Base-by-base conservation (phyloP, 2,329 filamentous ascomycete genomes). In the Penicillium sp. region DNA sequence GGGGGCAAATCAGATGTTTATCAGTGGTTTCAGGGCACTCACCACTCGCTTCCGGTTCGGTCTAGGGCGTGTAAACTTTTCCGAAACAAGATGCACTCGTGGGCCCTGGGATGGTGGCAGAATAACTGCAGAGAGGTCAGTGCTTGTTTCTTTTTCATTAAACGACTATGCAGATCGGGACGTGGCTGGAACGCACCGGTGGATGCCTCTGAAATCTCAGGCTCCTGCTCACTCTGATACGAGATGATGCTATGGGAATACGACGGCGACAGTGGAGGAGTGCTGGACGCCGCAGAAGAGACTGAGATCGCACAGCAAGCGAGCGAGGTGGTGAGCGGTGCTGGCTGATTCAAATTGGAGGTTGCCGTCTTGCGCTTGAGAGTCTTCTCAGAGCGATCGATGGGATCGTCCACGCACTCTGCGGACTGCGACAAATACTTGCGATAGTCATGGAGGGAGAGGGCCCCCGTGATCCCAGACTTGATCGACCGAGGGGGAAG, bases 401-500 rank as follows among this genome's bases (percentile, higher is more conserved):
- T 63, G 25, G 63, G 66, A 64, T 69, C 68, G 64, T 61, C 66
- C 46, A 69, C 61, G 59, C 57, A 62, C 59, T 68, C 65, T 63
- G 62, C 62, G 35, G 64, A 63, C 10, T 69, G 66, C 51, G 73
- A 72, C 55, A 77, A 69, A 52, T 68, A 68, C 57, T 74, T 76
- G 52, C 75, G 75, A 60, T 77, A 77, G 53, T 75, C 68, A 65
- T 76, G 75, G 35, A 75, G 71, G 8, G 75, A 76, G 26, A 75
- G 61, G 25, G 66, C 57, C 8, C 71, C 72, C 33, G 65, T 65
- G 53, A 63, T 63, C 40, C 61, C 66, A 19, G 62, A 62, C 59
- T 65, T 60, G 52, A 60, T 62, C 48, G 61, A 66, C 48, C 67
- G 65, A 69, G 62, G 60, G 55, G 66, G 60, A 45, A 65, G 52